Evolutionary conservation across 208 protist species (phyloP), one percentile per base, ranked within the genome.

Genomic region (Trypanosoma conorhini): DNA sequence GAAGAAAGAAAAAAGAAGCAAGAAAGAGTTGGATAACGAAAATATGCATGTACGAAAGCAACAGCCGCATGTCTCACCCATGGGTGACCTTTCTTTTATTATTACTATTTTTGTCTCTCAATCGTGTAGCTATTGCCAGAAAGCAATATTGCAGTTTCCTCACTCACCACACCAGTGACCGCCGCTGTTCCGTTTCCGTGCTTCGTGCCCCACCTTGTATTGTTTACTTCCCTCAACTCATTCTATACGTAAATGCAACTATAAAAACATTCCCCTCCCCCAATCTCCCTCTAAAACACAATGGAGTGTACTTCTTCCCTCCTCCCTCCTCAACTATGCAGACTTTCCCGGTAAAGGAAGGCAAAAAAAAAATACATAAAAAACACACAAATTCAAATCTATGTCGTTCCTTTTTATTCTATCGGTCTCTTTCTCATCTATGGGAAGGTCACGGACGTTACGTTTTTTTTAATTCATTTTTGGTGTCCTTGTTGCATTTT

Each of bases 371-470:
- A 65, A 48, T 40, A 65, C 51, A 33, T 33, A 8, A 65, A 22
- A 0, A 30, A 48, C 26, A 65, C 10, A 52, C n/a, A 65, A 7
- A 52, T 31, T 52, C 44, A 54, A 52, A 65, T 65, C 22, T 65
- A 65, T 52, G 51, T 52, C 33, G 7, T 38, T 38, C 7, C 33
- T 38, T 38, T 38, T 7, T 38, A 38, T 38, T 38, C 2, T 38
- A 38, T 38, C 33, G 33, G 33, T 38, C 2, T 38, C 7, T 38
- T 38, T 38, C 33, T 38, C 7, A 2, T 38, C 33, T 38, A 38
- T 38, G 33, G 33, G 33, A 9, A 38, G 7, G 33, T 38, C 7
- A 7, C 2, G 7, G 33, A 7, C 33, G 33, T 38, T n/a, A n/a
- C n/a, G n/a, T n/a, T n/a, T n/a, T n/a, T n/a, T n/a, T n/a, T n/a